Evolutionary conservation across 2,329 filamentous ascomycete genomes (phyloP).

Genomic region (Arthrobotrys conoides): DNA sequence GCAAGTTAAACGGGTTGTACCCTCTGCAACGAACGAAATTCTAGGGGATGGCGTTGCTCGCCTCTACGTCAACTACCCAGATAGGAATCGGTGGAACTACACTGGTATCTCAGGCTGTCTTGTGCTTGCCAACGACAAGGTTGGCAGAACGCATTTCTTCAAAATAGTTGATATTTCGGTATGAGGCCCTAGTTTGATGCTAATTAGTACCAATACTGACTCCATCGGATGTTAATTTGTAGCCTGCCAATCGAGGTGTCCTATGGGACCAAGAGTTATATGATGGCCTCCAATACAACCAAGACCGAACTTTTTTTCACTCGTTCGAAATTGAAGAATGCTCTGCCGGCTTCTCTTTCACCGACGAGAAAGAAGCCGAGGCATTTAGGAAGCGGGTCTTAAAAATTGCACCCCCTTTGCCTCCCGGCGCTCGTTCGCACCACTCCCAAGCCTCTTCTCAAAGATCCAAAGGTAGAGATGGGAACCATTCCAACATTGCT

Average conservation of each 20-base stretch:
- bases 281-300: constrained; percentile 93
- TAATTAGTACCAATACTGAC: neutral
- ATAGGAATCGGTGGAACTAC: constrained; percentile 89
- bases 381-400: constrained; percentile 98
- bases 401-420: constrained; percentile 77
- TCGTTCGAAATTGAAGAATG: constrained; percentile 96
- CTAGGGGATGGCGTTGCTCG: constrained; percentile 92
- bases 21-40: constrained; percentile 97
- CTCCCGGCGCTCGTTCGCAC: constrained; percentile 44
- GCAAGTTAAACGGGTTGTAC: constrained; percentile 92
- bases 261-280: constrained; percentile 99
- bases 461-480: constrained; percentile 82
- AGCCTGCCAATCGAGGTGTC: constrained; percentile 77
- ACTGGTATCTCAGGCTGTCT: constrained; percentile 92
- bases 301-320: constrained; percentile 97
- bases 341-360: constrained; percentile 88
- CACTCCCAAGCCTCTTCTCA: constrained; percentile 32
- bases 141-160: constrained; percentile 96
- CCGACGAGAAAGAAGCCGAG: constrained; percentile 97
- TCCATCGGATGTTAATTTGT: neutral
- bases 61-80: constrained; percentile 92
- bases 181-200: constrained; percentile 67
- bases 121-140: constrained; percentile 91
- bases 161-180: constrained; percentile 98
- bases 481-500: constrained; percentile 78